phyloP scores from a whole-genome alignment of 73 alveolate species.

The Effrenium voratum region DNA sequence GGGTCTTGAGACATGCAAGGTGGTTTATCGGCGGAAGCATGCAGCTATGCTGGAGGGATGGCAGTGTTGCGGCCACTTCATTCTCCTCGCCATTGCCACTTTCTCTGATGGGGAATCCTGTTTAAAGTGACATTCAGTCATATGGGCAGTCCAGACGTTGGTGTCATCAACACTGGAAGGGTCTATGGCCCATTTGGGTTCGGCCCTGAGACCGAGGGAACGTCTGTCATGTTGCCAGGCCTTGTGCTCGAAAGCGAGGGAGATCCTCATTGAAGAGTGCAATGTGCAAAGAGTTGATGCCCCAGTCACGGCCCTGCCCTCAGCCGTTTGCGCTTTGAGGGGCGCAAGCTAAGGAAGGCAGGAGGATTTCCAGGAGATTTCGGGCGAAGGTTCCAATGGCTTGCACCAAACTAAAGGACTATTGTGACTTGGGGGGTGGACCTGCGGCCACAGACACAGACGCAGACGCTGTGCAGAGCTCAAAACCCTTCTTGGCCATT shows the following conservation, averaged over 20 bases:
- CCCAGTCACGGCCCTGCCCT: constrained; percentile 90
- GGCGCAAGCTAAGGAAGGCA: constrained; percentile 55
- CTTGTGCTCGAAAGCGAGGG: constrained; percentile 94
- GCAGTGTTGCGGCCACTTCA: not conserved
- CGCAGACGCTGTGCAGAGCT: too few relatives aligned
- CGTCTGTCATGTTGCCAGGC: constrained; percentile 37
- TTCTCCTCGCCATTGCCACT: not conserved
- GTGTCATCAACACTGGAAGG: too few relatives aligned
- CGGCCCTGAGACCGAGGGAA: too few relatives aligned
- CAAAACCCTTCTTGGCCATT: not conserved
- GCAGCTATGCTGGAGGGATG: not conserved
- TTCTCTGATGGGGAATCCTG: not conserved
- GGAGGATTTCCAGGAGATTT: too few relatives aligned
- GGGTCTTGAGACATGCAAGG: not conserved
- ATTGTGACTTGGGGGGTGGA: too few relatives aligned
- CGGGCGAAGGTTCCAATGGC: too few relatives aligned
- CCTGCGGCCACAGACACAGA: too few relatives aligned
- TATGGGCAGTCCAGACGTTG: too few relatives aligned
- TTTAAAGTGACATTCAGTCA: too few relatives aligned
- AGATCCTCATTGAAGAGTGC: constrained; percentile 95
- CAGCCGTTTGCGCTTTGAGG: constrained; percentile 39
- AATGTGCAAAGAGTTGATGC: constrained; percentile 94
- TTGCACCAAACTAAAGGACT: too few relatives aligned
- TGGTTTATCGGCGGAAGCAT: not conserved
- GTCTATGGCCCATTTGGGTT: too few relatives aligned